phyloP scores from a whole-genome alignment of 148 eudicot species.

The Silene uniflora region DNA sequence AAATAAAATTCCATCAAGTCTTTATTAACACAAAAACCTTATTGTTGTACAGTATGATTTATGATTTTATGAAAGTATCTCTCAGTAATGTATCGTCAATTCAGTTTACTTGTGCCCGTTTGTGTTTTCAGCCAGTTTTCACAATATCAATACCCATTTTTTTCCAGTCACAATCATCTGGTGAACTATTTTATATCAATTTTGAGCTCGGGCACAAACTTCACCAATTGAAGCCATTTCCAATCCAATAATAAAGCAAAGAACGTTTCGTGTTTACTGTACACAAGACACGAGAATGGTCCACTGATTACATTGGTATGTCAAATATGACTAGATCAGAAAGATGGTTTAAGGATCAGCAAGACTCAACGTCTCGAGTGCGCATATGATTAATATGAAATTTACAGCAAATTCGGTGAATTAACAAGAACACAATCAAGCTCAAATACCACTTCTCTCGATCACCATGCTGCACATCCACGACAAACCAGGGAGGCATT shows the following conservation, averaged over 20 bases:
- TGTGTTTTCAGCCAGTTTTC: background rate
- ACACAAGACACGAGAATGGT: slow-evolving; percentile 15
- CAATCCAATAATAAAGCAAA: background rate
- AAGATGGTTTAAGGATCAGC: slow-evolving; percentile 17
- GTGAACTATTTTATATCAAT: too few species aligned
- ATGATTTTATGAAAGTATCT: too few species aligned
- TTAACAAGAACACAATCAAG: slow-evolving; percentile 1
- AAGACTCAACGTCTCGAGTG: background rate
- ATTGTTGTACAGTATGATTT: too few species aligned
- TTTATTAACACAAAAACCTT: too few species aligned
- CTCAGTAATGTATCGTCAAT: background rate
- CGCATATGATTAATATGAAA: slow-evolving; percentile 9
- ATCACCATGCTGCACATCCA: background rate
- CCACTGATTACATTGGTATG: slow-evolving; percentile 21
- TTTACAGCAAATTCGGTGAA: slow-evolving; percentile 10
- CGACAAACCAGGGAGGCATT: too few species aligned
- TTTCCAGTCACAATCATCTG: background rate
- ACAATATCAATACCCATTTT: too few species aligned
- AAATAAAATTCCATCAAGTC: too few species aligned
- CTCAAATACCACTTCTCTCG: background rate
- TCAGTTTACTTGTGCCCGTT: background rate
- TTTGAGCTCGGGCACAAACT: background rate
- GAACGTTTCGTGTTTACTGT: background rate
- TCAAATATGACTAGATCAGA: slow-evolving; percentile 13
- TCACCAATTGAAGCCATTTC: slow-evolving; percentile 2